Base-by-base conservation (phyloP, 2,329 filamentous ascomycete species). In the Penicillium sp. region DNA sequence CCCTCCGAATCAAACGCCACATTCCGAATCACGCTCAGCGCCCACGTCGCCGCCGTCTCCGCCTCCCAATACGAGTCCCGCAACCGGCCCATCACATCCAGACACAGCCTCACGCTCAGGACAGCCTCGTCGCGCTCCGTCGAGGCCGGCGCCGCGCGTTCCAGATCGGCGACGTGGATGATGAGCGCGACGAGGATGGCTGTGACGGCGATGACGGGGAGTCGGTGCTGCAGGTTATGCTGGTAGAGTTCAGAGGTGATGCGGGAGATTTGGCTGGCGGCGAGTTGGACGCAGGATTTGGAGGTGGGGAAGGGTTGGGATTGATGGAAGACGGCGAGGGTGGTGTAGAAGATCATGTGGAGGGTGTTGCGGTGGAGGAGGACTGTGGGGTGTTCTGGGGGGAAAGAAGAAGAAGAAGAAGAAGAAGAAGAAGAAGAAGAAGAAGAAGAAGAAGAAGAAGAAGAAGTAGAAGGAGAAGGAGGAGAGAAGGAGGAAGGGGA, bases 261-360 rank as follows among this genome's bases (percentile, higher is more conserved):
- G 7, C 44, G 45, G 1, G 51, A 51, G 12, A 55, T 55, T 36
- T 55, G 50, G 11, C 46, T 47, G 1, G 53, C 48, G 5, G 50
- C 50, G 25, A 53, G 51, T 39, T 49, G 46, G 4, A 55, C 45
- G 45, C 53, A 53, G 47, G 50, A 53, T 33, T 44, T 51, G 4
- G 53, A 55, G 6, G 50, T 53, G 0, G 48, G 51, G 5, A 55
- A 48, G 2, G 48, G 48, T 9, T 53, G 50, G 3, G 48, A 46
- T 45, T 55, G 53, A 33, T 55, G 51, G 36, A 55, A 50, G 9
- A 55, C 50, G 33, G 53, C 53, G 35, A 55, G 45, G 2, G 53
- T 51, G 1, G 53, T 55, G 26, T 53, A 55, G 37, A 55, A 55
- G 29, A 45, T 46, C 39, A 55, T 43, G 34, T 55, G 50, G 25